These are phyloP conservation scores for Apiotrichum gracile DNA, from an alignment of 1,284 basidiomycete genomes.

Conservation along the genomic window DNA sequence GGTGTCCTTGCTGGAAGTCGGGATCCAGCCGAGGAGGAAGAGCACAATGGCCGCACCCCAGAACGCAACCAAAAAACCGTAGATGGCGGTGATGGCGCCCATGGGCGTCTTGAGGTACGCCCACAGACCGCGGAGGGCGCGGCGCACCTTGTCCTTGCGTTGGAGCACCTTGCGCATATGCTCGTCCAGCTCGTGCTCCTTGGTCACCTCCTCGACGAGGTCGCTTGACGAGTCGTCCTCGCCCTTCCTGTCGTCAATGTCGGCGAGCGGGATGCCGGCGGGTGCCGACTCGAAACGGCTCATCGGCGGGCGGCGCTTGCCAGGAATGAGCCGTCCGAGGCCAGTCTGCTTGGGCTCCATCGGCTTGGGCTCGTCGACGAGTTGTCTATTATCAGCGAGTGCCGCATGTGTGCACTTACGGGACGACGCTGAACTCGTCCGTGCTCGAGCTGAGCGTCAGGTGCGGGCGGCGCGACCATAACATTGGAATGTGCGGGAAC, in stretches of 20 bases:
- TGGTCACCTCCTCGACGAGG: conserved; percentile 2
- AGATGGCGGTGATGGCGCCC: conserved; percentile 66
- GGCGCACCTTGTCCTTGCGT: conserved; percentile 52
- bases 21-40: conserved; percentile 54
- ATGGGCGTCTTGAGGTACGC: conserved; percentile 69
- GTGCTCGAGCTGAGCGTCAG: conserved; percentile 29
- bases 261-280: background rate
- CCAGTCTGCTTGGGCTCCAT: background rate
- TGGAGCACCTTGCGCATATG: conserved; percentile 71
- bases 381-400: background rate
- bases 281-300: background rate
- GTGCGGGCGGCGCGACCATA: conserved; percentile 40
- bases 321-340: background rate
- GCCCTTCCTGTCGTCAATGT: background rate
- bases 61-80: conserved; percentile 70
- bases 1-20: conserved; percentile 29
- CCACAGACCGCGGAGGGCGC: conserved; percentile 68
- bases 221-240: background rate
- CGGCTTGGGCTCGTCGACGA: background rate
- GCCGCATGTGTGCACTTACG: background rate
- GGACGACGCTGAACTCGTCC: background rate
- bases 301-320: background rate
- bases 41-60: conserved; percentile 81
- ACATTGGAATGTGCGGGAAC: conserved; percentile 39
- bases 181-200: conserved; percentile 39